phyloP scores from a whole-genome alignment of 2,329 filamentous ascomycete genomes.

The Cryphonectria japonica region DNA sequence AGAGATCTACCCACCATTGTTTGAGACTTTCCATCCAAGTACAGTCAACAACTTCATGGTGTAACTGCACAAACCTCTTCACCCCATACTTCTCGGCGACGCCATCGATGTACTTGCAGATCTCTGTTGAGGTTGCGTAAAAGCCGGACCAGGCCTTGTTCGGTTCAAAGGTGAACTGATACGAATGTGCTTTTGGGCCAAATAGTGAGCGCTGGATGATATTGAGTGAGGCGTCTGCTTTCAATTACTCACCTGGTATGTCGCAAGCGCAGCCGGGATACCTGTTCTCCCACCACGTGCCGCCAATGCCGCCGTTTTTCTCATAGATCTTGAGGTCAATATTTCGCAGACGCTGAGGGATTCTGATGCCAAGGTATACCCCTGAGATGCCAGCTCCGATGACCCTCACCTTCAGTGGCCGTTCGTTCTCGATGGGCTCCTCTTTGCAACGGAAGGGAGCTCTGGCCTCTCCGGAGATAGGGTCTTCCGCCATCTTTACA shows the following conservation, averaged over 20 bases:
- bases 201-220: background rate
- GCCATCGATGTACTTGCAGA: conserved; percentile 39
- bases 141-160: conserved; percentile 21
- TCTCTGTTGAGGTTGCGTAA: conserved; percentile 34
- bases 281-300: conserved; percentile 37
- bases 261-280: conserved; percentile 28
- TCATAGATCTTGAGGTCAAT: conserved; percentile 33
- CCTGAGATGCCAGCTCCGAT: conserved; percentile 30
- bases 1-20: background rate
- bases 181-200: conserved; percentile 13
- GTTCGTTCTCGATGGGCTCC: conserved; percentile 26
- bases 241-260: conserved; percentile 13
- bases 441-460: conserved; percentile 9
- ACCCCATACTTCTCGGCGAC: conserved; percentile 39
- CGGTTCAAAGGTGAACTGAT: conserved; percentile 21
- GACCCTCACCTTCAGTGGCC: conserved; percentile 25
- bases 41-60: conserved; percentile 46
- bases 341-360: conserved; percentile 26
- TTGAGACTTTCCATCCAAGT: conserved; percentile 42
- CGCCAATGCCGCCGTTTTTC: conserved; percentile 38
- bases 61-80: conserved; percentile 48
- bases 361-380: conserved; percentile 28
- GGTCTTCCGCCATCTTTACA: background rate
- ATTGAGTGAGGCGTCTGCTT: background rate
- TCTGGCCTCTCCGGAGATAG: background rate